Base-by-base conservation (phyloP, 805 yeast genomes). In the Brettanomyces sp. region DNA sequence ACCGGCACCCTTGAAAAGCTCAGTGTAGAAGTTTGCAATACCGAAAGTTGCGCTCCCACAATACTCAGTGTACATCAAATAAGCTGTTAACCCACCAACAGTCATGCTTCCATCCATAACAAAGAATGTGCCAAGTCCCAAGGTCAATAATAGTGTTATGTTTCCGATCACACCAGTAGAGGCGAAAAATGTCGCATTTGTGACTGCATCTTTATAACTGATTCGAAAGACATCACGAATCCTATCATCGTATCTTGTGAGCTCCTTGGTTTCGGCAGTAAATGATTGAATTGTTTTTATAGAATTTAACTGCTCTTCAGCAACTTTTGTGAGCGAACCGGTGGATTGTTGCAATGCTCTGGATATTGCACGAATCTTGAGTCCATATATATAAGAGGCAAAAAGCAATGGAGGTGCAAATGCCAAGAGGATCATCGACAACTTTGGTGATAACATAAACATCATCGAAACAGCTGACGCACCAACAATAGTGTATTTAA, bases 1-100 rank as follows among this genome's bases (percentile, higher is more conserved):
- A 47, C 98, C 98, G 3, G 93, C 85, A 46, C 97, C 98, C 67
- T 91, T 91, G 95, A 91, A 91, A 47, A 91, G 68, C 62, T 91
- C 98, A 2, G 95, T 82, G 59, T 90, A 91, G 62, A 91, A 91
- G 55, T 84, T 85, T 0, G 96, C 91, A 35, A 91, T 65, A 0
- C 98, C 97, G 65, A 85, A 85, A 54, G 91, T 85, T 0, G 97
- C 89, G 39, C 86, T 73, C 1, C 97, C 98, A 2, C 97, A 86
- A 62, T 88, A 91, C 9, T 88, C 91, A 0, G 97, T 95, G 65
- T 90, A 90, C 85, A 91, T 85, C 82, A 90, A 84, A 65, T 89
- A 91, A 39, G 95, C 86, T 8, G 95, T 83, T 45, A 90, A 72
- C 58, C 90, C 96, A 45, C 98, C 98, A 39, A 89, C 79, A 0